phyloP scores from a whole-genome alignment of 352 stramenopile genomes.

The Phytophthora chlamydospora region DNA sequence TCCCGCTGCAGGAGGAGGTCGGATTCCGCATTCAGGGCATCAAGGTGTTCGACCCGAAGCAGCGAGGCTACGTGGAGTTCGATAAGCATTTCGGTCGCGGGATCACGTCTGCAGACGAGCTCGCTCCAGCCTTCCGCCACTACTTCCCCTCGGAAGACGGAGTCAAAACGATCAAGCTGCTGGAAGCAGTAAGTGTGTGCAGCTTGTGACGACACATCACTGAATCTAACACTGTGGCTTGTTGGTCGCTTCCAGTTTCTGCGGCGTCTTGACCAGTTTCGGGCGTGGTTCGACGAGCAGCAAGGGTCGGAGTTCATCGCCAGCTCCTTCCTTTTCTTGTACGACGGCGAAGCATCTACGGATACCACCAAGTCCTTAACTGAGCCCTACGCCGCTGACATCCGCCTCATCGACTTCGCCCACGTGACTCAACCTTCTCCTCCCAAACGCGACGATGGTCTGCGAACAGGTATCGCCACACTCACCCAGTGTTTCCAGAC shows the following conservation, averaged over 20 bases:
- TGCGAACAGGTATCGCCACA: constrained; percentile 62
- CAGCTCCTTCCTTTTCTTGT: constrained; percentile 95
- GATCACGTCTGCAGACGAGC: constrained; percentile 56
- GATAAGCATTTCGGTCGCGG: constrained; percentile 89
- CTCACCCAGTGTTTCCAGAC: constrained; percentile 59
- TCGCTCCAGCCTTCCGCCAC: constrained; percentile 70
- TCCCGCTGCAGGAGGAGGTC: constrained; percentile 89
- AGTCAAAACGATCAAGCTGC: constrained; percentile 36
- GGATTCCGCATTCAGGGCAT: constrained; percentile 96
- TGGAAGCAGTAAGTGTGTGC: constrained; percentile 48
- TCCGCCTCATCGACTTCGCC: constrained; percentile 89
- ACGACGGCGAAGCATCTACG: constrained; percentile 69
- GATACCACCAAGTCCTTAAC: neutral
- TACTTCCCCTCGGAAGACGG: constrained; percentile 75
- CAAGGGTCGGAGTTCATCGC: constrained; percentile 90
- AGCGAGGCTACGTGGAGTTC: constrained; percentile 72
- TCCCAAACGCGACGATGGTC: constrained; percentile 54
- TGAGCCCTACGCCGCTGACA: constrained; percentile 41
- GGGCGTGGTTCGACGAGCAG: constrained; percentile 83
- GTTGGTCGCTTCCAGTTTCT: constrained; percentile 57
- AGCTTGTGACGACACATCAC: too few relatives aligned
- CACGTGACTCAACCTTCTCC: constrained; percentile 47
- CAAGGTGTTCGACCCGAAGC: constrained; percentile 78
- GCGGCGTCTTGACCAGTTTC: constrained; percentile 60
- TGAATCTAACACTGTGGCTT: neutral